Conservation (phyloP, 2,329 filamentous ascomycete genomes). For the Hymenoscyphus scutula region DNA sequence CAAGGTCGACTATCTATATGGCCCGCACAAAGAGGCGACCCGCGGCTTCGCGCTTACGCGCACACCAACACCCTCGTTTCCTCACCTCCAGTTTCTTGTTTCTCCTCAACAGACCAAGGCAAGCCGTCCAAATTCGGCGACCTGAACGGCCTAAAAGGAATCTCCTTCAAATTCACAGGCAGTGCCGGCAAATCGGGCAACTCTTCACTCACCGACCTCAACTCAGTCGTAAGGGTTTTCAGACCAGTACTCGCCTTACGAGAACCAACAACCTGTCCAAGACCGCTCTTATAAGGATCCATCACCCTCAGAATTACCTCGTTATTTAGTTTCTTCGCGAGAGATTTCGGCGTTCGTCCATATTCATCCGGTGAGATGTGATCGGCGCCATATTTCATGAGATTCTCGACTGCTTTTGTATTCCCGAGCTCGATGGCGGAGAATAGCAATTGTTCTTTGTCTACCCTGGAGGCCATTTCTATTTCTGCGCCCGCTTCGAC, state of each 20-base stretch:
- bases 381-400: conserved; percentile 19
- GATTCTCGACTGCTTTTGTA: conserved; percentile 10
- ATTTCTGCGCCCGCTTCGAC: conserved; percentile 20
- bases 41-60: not conserved
- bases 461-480: not conserved
- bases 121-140: not conserved
- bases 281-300: conserved; percentile 8
- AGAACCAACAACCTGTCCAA: not conserved
- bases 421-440: conserved; percentile 17
- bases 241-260: conserved; percentile 1
- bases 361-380: conserved; percentile 20
- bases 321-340: conserved; percentile 10
- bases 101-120: not conserved
- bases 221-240: not conserved
- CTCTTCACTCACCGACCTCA: not conserved
- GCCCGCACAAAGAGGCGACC: too few species aligned
- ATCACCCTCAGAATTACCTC: conserved; percentile 11
- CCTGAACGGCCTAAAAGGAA: not conserved
- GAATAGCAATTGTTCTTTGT: conserved; percentile 18
- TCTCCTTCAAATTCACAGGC: conserved; percentile 5
- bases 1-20: too few species aligned
- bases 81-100: not conserved
- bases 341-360: conserved; percentile 17
- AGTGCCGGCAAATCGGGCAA: not conserved
- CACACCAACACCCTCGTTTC: not conserved